A percentile compares a stretch with the other conserved stretches of the same genome.
These are phyloP conservation scores for Byssochlamys sp. DNA, from an alignment of 2,329 filamentous ascomycete genomes.

Conservation along the genomic window DNA sequence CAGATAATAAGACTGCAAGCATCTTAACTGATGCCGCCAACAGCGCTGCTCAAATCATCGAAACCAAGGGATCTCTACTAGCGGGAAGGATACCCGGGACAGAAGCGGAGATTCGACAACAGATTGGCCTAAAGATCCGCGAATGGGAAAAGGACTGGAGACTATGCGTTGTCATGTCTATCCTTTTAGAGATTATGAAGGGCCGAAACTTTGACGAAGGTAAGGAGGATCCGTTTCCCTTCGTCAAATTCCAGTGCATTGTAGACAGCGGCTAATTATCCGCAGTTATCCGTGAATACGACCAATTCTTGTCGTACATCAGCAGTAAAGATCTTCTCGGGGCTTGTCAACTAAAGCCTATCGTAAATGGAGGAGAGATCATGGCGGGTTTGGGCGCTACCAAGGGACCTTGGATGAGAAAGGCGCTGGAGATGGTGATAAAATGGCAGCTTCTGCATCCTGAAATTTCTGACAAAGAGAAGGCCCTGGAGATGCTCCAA, in stretches of 20 bases:
- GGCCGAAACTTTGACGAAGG: constrained; percentile 21
- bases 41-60: constrained; percentile 55
- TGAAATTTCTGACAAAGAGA: constrained; percentile 47
- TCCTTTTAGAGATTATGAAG: constrained; percentile 31
- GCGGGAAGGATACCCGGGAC: constrained; percentile 17
- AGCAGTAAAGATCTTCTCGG: constrained; percentile 39
- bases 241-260: constrained; percentile 21
- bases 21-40: constrained; percentile 56
- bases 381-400: constrained; percentile 54
- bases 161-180: constrained; percentile 28
- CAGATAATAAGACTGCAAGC: constrained; percentile 64
- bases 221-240: constrained; percentile 10
- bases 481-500: constrained; percentile 52
- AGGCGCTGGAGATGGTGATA: constrained; percentile 68
- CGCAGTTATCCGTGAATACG: constrained; percentile 43
- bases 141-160: constrained; percentile 32
- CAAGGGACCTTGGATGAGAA: constrained; percentile 74
- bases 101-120: constrained; percentile 26
- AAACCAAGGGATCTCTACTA: constrained; percentile 41
- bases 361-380: constrained; percentile 68
- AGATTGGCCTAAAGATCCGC: constrained; percentile 26
- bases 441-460: constrained; percentile 84
- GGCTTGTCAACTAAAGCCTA: constrained; percentile 49
- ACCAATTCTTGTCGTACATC: constrained; percentile 45
- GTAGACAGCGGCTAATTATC: constrained; percentile 7